phyloP scores from a whole-genome alignment of 768 basidiomycete genomes.

The Lactarius vividus region DNA sequence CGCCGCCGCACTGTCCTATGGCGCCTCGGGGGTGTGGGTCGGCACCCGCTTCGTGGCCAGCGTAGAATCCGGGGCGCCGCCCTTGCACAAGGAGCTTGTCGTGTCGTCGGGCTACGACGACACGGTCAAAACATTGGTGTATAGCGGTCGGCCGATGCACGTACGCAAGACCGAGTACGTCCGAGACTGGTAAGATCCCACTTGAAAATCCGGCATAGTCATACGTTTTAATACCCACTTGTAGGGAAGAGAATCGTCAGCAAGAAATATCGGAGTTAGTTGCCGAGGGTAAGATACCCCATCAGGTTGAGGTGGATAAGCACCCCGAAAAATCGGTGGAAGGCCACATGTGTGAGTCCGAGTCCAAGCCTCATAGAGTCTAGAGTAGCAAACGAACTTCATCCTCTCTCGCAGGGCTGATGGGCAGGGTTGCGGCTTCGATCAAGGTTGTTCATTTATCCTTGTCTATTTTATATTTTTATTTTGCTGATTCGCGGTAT shows the following conservation, averaged over 20 bases:
- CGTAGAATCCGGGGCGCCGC: slow-evolving; percentile 75
- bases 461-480: background rate
- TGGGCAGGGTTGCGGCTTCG: slow-evolving; percentile 75
- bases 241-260: slow-evolving; percentile 60
- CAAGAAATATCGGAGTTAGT: slow-evolving; percentile 59
- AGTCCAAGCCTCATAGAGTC: background rate
- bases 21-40: slow-evolving; percentile 85
- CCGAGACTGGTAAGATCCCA: slow-evolving; percentile 54
- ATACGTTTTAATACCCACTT: background rate
- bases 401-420: slow-evolving; percentile 50
- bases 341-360: slow-evolving; percentile 55
- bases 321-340: slow-evolving; percentile 65
- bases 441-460: slow-evolving; percentile 42
- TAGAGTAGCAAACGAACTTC: background rate
- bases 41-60: slow-evolving; percentile 85
- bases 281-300: slow-evolving; percentile 67
- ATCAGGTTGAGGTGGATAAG: slow-evolving; percentile 65
- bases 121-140: slow-evolving; percentile 65
- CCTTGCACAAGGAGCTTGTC: slow-evolving; percentile 65
- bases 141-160: slow-evolving; percentile 76
- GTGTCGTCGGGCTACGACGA: slow-evolving; percentile 75
- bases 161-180: slow-evolving; percentile 83
- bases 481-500: slow-evolving; percentile 11
- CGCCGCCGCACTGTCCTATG: slow-evolving; percentile 71
- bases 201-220: slow-evolving; percentile 12